phyloP scores from a whole-genome alignment of 2,329 filamentous ascomycete species.

The Tolypocladium nubicola region DNA sequence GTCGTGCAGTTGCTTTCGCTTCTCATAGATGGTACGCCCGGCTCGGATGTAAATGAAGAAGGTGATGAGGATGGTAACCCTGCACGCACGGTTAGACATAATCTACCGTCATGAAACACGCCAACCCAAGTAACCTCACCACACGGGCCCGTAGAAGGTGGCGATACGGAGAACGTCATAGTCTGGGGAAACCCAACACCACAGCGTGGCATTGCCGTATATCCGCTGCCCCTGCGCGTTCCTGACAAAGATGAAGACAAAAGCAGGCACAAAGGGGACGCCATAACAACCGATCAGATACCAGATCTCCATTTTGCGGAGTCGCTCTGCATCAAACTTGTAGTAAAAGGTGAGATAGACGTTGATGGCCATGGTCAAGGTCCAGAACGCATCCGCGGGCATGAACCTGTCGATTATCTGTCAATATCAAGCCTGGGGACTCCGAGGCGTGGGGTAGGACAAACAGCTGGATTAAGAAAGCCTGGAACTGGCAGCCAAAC shows the following conservation, averaged over 20 bases:
- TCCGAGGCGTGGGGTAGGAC: constrained; percentile 13
- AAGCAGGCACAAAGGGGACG: constrained; percentile 56
- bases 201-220: constrained; percentile 66
- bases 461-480: constrained; percentile 73
- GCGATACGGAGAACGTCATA: constrained; percentile 66
- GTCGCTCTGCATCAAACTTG: constrained; percentile 54
- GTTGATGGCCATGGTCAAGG: constrained; percentile 73
- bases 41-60: constrained; percentile 56
- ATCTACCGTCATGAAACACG: constrained; percentile 1
- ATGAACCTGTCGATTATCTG: constrained; percentile 52
- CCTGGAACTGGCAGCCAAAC: constrained; percentile 61
- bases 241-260: constrained; percentile 56
- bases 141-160: constrained; percentile 64
- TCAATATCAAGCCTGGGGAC: neutral
- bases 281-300: constrained; percentile 66
- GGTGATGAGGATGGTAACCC: constrained; percentile 50
- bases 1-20: constrained; percentile 49
- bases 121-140: constrained; percentile 31
- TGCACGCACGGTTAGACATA: constrained; percentile 15
- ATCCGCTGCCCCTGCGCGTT: constrained; percentile 41
- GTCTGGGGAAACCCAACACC: constrained; percentile 64
- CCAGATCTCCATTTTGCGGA: constrained; percentile 58
- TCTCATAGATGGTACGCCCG: constrained; percentile 57
- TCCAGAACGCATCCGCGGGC: constrained; percentile 67
- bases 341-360: constrained; percentile 74